Evolutionary conservation across 192 early-diverging fungal species (phyloP).

Genomic region (Obelidium mucronatum): DNA sequence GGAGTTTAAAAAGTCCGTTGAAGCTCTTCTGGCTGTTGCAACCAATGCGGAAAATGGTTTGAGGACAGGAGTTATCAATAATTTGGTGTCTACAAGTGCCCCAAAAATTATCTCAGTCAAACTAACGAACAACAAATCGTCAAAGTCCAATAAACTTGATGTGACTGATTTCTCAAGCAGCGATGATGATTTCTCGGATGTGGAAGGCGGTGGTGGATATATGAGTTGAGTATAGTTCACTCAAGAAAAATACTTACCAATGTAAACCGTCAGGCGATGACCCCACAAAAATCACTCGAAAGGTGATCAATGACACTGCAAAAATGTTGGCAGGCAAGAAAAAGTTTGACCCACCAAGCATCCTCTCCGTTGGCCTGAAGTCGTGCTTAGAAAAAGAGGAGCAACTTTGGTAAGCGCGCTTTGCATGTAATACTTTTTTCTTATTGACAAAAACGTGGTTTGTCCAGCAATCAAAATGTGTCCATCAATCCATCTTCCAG

Average conservation of each 20-base stretch:
- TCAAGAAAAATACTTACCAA: not conserved
- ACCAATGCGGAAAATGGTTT: no score
- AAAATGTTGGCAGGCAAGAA: constrained; percentile 40
- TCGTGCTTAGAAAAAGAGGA: constrained; percentile 25
- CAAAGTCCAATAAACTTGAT: not conserved
- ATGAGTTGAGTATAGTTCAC: not conserved
- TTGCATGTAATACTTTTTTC: not conserved
- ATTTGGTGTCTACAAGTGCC: not conserved
- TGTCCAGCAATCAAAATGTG: not conserved
- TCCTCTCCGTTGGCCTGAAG: constrained; percentile 35
- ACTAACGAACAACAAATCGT: not conserved
- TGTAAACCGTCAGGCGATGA: not conserved
- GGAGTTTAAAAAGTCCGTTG: not conserved
- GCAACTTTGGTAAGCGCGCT: constrained; percentile 6
- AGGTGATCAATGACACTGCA: constrained; percentile 34
- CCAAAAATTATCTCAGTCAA: not conserved
- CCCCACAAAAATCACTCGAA: constrained; percentile 30
- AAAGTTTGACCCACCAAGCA: constrained; percentile 41
- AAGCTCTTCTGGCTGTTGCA: constrained; percentile 7
- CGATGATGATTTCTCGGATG: not conserved
- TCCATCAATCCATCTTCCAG: not conserved
- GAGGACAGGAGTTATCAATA: not conserved
- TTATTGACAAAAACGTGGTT: not conserved
- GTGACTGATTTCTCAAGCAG: constrained; percentile 13
- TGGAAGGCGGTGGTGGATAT: not conserved